Evolutionary conservation across 495 filamentous ascomycete species (phyloP).

Genomic region (Penicillium lagena): DNA sequence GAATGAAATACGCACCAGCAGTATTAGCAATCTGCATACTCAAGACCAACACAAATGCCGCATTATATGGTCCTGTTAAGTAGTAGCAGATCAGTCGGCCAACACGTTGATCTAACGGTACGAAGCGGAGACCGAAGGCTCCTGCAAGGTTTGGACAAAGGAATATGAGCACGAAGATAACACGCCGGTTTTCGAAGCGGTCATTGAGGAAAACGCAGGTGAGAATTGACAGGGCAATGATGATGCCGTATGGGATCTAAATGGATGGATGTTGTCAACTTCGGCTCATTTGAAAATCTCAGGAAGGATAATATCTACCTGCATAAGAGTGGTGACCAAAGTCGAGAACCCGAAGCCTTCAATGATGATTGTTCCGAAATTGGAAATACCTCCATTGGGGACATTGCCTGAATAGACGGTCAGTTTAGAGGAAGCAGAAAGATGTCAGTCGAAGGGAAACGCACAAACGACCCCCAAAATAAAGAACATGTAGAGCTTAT

Average conservation of each 20-base stretch:
- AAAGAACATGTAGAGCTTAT: conserved; percentile 59
- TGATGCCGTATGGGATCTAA: conserved; percentile 52
- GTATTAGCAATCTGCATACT: conserved; percentile 53
- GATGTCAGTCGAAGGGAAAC: neutral
- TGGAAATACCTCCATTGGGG: conserved; percentile 47
- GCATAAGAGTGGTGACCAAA: conserved; percentile 41
- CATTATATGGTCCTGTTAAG: conserved; percentile 53
- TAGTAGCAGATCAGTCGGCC: conserved; percentile 52
- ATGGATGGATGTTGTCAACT: neutral
- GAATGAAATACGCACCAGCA: conserved; percentile 23
- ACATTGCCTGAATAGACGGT: conserved; percentile 25
- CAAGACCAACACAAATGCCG: conserved; percentile 52
- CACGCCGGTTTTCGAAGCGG: conserved; percentile 49
- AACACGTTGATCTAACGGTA: conserved; percentile 36
- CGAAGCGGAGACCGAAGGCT: conserved; percentile 50
- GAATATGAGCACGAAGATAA: conserved; percentile 48
- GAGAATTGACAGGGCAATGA: conserved; percentile 53
- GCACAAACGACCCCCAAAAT: conserved; percentile 43
- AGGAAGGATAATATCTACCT: conserved; percentile 14
- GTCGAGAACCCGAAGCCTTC: conserved; percentile 56
- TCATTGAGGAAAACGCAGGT: conserved; percentile 52
- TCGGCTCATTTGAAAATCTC: too few species aligned
- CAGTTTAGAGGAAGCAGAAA: neutral
- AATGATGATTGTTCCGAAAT: conserved; percentile 58
- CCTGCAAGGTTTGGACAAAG: conserved; percentile 49